Evolutionary conservation across 2,329 filamentous ascomycete genomes (phyloP).

Genomic region (Coniochaeta ligniaria): DNA sequence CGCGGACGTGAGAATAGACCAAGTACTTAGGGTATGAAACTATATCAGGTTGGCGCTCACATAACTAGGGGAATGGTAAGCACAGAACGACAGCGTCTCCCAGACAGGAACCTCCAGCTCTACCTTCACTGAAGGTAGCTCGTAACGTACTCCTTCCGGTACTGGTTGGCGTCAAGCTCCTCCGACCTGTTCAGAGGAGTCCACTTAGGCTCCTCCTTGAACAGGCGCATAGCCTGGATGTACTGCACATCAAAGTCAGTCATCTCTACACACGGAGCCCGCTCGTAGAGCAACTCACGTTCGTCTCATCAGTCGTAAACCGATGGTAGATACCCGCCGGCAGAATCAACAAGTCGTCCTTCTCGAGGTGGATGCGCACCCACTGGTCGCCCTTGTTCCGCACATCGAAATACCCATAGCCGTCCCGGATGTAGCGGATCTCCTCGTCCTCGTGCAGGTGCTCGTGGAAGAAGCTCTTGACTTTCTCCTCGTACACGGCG

Average conservation of each 20-base stretch:
- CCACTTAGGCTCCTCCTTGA: conserved; percentile 99
- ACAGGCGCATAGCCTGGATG: conserved; percentile 90
- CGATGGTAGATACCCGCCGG: conserved; percentile 95
- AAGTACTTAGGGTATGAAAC: neutral
- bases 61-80: neutral
- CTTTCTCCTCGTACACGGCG: conserved; percentile 82
- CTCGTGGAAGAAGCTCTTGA: conserved; percentile 89
- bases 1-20: neutral
- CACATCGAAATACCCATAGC: conserved; percentile 90
- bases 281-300: conserved; percentile 52
- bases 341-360: conserved; percentile 85
- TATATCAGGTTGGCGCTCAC: conserved; percentile 1
- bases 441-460: conserved; percentile 98
- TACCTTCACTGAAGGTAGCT: conserved; percentile 27
- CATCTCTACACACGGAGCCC: neutral
- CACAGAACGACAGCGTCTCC: neutral
- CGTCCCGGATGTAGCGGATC: conserved; percentile 88
- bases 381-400: conserved; percentile 75
- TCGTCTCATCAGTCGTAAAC: conserved; percentile 87
- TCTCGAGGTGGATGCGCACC: conserved; percentile 79
- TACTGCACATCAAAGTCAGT: conserved; percentile 49
- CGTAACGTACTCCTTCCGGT: conserved; percentile 69
- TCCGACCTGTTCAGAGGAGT: conserved; percentile 77
- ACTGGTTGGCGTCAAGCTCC: conserved; percentile 72
- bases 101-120: neutral